These are phyloP conservation scores for Choanephora cucurbitarum DNA, from an alignment of 371 early-diverging fungal species.

Conservation along the genomic window DNA sequence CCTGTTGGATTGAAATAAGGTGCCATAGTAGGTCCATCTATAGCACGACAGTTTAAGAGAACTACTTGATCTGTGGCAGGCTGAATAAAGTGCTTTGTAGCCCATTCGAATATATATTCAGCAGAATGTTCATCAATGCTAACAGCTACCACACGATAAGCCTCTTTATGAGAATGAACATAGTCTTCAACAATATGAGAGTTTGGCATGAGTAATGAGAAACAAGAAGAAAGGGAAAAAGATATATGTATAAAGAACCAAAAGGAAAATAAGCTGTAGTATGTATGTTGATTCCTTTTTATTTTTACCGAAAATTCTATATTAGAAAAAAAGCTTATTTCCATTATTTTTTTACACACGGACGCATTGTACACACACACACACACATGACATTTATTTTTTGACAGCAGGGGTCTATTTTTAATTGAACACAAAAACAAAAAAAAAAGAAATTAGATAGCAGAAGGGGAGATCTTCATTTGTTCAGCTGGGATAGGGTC, in stretches of 20 bases:
- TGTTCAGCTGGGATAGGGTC: constrained; percentile 47
- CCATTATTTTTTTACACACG: too few species aligned
- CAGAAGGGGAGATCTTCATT: constrained; percentile 36
- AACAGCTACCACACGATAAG: constrained; percentile 18
- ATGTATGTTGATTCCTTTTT: background rate
- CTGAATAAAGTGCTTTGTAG: constrained; percentile 23
- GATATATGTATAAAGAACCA: background rate
- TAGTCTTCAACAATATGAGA: constrained; percentile 13
- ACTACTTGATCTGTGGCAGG: constrained; percentile 25
- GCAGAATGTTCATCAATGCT: constrained; percentile 29
- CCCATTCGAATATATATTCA: constrained; percentile 29
- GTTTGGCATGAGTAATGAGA: too few species aligned
- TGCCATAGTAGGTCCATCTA: constrained; percentile 15
- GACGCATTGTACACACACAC: too few species aligned
- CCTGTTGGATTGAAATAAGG: constrained; percentile 21
- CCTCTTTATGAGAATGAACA: constrained; percentile 11
- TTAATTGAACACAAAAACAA: background rate
- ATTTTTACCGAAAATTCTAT: too few species aligned
- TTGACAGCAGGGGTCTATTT: background rate
- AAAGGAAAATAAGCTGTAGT: background rate
- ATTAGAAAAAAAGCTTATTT: too few species aligned
- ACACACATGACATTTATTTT: background rate
- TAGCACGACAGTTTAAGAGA: constrained; percentile 19
- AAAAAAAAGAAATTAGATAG: constrained; percentile 21
- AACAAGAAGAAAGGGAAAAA: constrained; percentile 1